A percentile compares a stretch with the other conserved stretches of the same genome.
Evolutionary conservation across 225 moss, liverwort and hornwort genomes (phyloP).

Genomic region (Rhytidiadelphus loreus): DNA sequence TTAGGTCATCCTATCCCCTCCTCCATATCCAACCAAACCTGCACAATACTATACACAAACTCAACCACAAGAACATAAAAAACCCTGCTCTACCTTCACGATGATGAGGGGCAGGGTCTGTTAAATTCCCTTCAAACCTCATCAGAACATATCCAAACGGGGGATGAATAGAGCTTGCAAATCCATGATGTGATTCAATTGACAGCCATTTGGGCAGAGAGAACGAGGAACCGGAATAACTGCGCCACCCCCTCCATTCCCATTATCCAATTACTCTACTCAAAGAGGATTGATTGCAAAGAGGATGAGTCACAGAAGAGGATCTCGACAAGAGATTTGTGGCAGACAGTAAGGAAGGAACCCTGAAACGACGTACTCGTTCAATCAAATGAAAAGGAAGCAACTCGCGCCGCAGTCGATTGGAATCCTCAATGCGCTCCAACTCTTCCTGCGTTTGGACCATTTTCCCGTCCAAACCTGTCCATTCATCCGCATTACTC

Average conservation of each 20-base stretch:
- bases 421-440: conserved; percentile 56
- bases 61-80: not conserved
- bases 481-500: not conserved
- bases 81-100: not conserved
- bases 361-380: conserved; percentile 20
- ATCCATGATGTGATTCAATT: not conserved
- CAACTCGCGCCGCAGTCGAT: conserved; percentile 49
- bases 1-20: not conserved
- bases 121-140: not conserved
- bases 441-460: conserved; percentile 30
- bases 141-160: not conserved
- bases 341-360: not conserved
- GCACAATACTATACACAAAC: not conserved
- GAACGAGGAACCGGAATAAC: not conserved
- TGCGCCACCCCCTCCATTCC: not conserved
- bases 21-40: not conserved
- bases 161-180: not conserved
- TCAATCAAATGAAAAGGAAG: conserved; percentile 58
- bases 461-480: conserved; percentile 5
- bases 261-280: not conserved
- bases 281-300: not conserved
- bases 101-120: not conserved
- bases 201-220: not conserved
- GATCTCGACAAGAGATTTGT: not conserved
- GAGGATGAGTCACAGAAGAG: not conserved